These are phyloP conservation scores for Hymenoscyphus fraxineus DNA, from an alignment of 2,329 filamentous ascomycete genomes.

Conservation along the genomic window DNA sequence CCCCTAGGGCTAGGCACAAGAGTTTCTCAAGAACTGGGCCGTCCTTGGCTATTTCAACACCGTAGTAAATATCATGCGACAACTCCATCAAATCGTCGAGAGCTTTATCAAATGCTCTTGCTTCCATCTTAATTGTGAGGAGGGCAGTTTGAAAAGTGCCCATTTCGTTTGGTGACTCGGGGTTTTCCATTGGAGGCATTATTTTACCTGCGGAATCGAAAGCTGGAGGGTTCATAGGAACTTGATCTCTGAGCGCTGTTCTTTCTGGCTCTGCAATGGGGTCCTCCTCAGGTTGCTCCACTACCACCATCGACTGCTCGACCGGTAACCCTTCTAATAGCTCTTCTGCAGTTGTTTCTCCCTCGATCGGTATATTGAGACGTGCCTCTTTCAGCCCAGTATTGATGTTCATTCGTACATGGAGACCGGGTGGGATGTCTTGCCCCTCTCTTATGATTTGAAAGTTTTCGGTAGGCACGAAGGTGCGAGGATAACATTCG, in stretches of 20 bases:
- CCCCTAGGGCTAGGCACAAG: constrained; percentile 48
- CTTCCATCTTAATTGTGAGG: constrained; percentile 45
- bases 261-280: constrained; percentile 16
- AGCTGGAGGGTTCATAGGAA: constrained; percentile 48
- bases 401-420: constrained; percentile 62
- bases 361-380: constrained; percentile 52
- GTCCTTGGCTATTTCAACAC: constrained; percentile 58
- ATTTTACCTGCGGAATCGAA: constrained; percentile 57
- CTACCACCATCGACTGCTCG: constrained; percentile 42
- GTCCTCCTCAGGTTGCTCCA: constrained; percentile 19
- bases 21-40: constrained; percentile 50
- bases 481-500: constrained; percentile 64
- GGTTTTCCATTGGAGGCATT: constrained; percentile 46
- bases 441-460: constrained; percentile 61
- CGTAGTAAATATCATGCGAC: constrained; percentile 68
- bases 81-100: constrained; percentile 59
- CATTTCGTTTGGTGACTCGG: constrained; percentile 37
- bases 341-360: constrained; percentile 50
- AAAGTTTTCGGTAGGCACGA: constrained; percentile 62
- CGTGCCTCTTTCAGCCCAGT: constrained; percentile 64
- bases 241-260: constrained; percentile 35
- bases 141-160: constrained; percentile 46
- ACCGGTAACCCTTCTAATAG: constrained; percentile 48
- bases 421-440: constrained; percentile 60
- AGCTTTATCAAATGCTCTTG: constrained; percentile 28